Conservation (phyloP, 768 basidiomycete genomes). For the Hericium coralloides region DNA sequence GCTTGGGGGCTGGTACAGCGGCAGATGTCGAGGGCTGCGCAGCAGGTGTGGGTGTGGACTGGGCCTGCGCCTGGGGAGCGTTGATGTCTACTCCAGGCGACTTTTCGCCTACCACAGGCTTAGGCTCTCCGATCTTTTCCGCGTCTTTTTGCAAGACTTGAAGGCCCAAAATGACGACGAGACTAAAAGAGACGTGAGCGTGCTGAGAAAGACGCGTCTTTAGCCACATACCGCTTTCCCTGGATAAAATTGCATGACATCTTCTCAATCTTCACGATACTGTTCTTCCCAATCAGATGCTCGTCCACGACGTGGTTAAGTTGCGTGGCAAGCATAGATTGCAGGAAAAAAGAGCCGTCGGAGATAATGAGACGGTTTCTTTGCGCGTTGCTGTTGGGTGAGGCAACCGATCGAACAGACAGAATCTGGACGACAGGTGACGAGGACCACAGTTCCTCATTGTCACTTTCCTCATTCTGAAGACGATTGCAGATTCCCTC, state of each 20-base stretch:
- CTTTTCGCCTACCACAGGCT: conserved; percentile 23
- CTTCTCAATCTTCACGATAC: conserved; percentile 61
- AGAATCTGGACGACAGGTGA: conserved; percentile 67
- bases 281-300: conserved; percentile 52
- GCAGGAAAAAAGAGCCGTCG: conserved; percentile 79
- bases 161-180: conserved; percentile 73
- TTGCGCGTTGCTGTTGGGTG: conserved; percentile 21
- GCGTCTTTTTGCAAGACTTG: conserved; percentile 41
- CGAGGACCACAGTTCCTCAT: conserved; percentile 17
- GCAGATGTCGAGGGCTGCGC: conserved; percentile 18
- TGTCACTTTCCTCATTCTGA: conserved; percentile 7
- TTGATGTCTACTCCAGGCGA: conserved; percentile 19
- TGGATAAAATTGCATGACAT: conserved; percentile 80
- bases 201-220: conserved; percentile 1
- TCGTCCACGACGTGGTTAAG: conserved; percentile 68
- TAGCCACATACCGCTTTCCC: conserved; percentile 59
- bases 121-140: conserved; percentile 72
- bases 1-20: background rate
- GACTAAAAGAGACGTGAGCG: conserved; percentile 30
- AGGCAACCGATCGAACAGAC: conserved; percentile 68
- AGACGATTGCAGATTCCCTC: conserved; percentile 12
- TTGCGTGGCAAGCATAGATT: conserved; percentile 93
- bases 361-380: conserved; percentile 80
- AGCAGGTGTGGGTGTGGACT: conserved; percentile 18
- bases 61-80: conserved; percentile 9